Evolutionary conservation across 176 grass and related monocot species (phyloP), one percentile per base, ranked within the genome.

Genomic region (Dactylis glomerata): DNA sequence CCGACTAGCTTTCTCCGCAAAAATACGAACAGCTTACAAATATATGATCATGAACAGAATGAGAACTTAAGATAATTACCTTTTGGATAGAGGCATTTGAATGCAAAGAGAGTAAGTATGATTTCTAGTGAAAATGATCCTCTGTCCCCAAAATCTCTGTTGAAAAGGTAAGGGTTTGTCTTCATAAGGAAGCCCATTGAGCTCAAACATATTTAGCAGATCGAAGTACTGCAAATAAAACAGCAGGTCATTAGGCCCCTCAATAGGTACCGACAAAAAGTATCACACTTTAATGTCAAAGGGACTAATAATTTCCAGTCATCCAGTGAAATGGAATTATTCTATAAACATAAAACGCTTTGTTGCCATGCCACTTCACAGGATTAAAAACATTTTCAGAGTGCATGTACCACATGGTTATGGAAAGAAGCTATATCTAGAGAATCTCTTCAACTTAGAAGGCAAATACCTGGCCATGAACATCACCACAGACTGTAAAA

Each of bases 141-240:
- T 88, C 93, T 93, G 81, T 99, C 96, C 56, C 94, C 96, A 84
- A 99, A 99, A 59, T 99, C 96, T 27, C 96, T 93, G 86, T 94
- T 99, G 84, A 99, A 99, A 28, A 99, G 82, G 84, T 99, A 99
- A 56, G 93, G 96, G 37, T 99, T n/a, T 99, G 47, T 96, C 96
- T 81, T 99, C 91, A 9, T 93, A 99, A 24, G 96, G 96, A 86
- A 99, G 87, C 15, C 96, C 96, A 63, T 96, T 99, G 64, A 99
- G 89, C 81, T 96, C 86, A 89, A 99, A 96, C 82, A 99, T 91
- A 80, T 99, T 96, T 73, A 99, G 23, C 26, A 99, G 49, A 89
- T 99, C 96, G 68, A 89, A 99, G 73, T 86, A 99, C 93, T 99
- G 89, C 75, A 92, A n/a, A 89, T 8, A 47, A 47, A 57, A 83